These are phyloP conservation scores for Myrica gale DNA, from an alignment of 306 rosid species.

Conservation along the genomic window DNA sequence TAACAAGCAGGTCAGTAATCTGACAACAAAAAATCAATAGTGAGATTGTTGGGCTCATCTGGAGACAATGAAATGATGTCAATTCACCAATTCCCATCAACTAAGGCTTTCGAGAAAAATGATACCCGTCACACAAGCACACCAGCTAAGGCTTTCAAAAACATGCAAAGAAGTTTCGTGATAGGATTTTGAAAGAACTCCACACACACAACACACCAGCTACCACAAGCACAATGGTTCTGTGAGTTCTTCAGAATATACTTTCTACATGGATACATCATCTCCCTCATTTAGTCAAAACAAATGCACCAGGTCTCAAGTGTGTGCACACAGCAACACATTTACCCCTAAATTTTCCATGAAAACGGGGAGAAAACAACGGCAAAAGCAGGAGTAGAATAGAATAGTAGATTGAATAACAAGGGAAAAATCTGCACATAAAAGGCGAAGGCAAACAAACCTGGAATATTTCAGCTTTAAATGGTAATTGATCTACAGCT, in stretches of 20 bases:
- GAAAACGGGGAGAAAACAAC: background rate
- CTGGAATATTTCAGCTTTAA: conserved; percentile 89
- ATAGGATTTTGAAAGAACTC: conserved; percentile 1
- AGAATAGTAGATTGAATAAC: background rate
- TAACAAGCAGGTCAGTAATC: conserved; percentile 95
- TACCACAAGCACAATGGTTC: background rate
- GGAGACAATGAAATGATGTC: conserved; percentile 4
- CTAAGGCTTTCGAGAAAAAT: background rate
- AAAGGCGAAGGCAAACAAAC: conserved; percentile 37
- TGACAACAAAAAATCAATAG: conserved; percentile 36
- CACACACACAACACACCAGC: background rate
- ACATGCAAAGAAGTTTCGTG: conserved; percentile 8
- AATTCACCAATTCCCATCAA: background rate
- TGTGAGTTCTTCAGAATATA: background rate
- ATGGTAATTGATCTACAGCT: conserved; percentile 44
- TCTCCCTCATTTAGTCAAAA: background rate
- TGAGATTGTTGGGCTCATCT: conserved; percentile 15
- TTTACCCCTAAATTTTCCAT: background rate
- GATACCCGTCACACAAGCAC: background rate
- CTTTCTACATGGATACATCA: background rate
- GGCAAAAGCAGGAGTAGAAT: background rate
- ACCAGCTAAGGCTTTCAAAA: background rate
- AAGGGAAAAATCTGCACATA: background rate
- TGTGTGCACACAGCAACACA: background rate
- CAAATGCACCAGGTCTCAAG: background rate